Evolutionary conservation across 192 early-diverging fungal species (phyloP).

Genomic region (Coemansia sp.): DNA sequence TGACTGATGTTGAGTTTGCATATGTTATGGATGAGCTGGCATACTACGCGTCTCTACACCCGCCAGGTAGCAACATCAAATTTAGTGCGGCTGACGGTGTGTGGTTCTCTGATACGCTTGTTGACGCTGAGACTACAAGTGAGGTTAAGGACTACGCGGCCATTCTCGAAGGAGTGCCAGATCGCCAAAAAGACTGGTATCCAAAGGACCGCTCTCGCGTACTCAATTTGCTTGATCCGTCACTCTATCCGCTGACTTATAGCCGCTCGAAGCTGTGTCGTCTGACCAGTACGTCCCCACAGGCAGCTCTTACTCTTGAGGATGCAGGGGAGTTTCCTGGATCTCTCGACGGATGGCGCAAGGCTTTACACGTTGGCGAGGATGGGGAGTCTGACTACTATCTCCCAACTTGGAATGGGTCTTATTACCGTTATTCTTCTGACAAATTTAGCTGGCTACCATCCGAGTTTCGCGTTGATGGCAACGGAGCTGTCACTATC

Average conservation of each 20-base stretch:
- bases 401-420: not conserved
- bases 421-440: not conserved
- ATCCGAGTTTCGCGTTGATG: no score
- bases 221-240: no score
- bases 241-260: no score
- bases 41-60: constrained; percentile 12
- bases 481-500: no score
- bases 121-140: constrained; percentile 8
- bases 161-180: not conserved
- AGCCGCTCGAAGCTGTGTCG: no score
- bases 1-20: constrained; percentile 17
- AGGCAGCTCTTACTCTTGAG: no score
- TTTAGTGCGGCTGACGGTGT: no score
- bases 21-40: constrained; percentile 30
- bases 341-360: no score
- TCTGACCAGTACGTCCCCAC: no score
- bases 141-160: constrained; percentile 2
- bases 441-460: no score
- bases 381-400: not conserved
- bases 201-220: no score
- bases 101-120: constrained; percentile 18
- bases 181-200: not conserved
- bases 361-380: not conserved
- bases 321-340: no score
- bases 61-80: not conserved